Conservation (phyloP, 768 basidiomycete genomes). For the Amylocystis lapponica region DNA sequence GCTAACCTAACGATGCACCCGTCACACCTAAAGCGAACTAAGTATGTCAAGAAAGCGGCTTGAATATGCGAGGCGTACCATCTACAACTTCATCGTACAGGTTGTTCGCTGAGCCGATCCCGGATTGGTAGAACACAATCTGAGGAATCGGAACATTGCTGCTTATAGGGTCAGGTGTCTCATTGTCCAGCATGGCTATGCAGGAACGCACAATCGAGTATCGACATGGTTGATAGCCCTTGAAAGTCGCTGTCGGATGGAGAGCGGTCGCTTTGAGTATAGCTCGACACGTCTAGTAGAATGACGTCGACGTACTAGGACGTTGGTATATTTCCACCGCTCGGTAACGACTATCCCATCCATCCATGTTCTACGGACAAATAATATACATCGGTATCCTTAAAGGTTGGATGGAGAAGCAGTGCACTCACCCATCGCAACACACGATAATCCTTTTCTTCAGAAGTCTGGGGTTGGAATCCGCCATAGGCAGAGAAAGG, state of each 20-base stretch:
- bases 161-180: neutral
- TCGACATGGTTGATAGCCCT: slow-evolving; percentile 27
- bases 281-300: neutral
- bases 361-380: slow-evolving; percentile 57
- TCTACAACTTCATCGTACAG: slow-evolving; percentile 56
- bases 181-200: neutral
- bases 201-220: slow-evolving; percentile 21
- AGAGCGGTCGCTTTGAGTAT: neutral
- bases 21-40: slow-evolving; percentile 57
- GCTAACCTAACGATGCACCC: slow-evolving; percentile 53
- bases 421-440: slow-evolving; percentile 63
- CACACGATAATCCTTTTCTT: slow-evolving; percentile 66
- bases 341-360: slow-evolving; percentile 37
- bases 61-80: slow-evolving; percentile 31
- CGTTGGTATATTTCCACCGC: slow-evolving; percentile 28
- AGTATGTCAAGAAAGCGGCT: slow-evolving; percentile 5
- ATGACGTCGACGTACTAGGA: slow-evolving; percentile 18
- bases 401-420: neutral
- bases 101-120: slow-evolving; percentile 50
- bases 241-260: slow-evolving; percentile 21
- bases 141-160: slow-evolving; percentile 24
- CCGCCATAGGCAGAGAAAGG: too few species aligned
- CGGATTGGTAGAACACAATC: slow-evolving; percentile 28
- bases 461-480: too few species aligned
- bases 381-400: neutral